Conservation (phyloP, 192 early-diverging fungal species). For the Coemansia sp. region DNA sequence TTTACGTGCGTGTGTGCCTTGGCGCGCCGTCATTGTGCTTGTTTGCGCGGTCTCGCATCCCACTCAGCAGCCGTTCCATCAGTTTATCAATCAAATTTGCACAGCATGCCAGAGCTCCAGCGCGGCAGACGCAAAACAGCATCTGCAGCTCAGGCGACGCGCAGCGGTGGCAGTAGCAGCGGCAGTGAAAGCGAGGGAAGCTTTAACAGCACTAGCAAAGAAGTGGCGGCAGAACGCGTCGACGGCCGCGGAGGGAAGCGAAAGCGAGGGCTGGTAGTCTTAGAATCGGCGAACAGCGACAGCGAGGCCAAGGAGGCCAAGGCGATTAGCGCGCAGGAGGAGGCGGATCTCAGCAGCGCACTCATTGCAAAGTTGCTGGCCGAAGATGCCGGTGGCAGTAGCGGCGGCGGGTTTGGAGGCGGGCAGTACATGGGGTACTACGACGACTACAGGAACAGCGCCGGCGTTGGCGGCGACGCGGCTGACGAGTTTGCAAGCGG, state of each 20-base stretch:
- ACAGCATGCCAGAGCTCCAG: background rate
- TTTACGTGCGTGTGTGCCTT: too few species aligned
- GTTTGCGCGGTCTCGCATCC: too few species aligned
- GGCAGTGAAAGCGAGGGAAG: background rate
- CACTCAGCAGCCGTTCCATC: background rate
- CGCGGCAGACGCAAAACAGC: background rate
- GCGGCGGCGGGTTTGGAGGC: slow-evolving; percentile 50
- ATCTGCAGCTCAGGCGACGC: background rate
- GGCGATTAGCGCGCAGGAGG: slow-evolving; percentile 62
- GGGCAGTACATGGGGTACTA: slow-evolving; percentile 57
- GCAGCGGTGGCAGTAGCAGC: too few species aligned
- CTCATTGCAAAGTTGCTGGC: slow-evolving; percentile 75
- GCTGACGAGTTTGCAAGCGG: slow-evolving; percentile 47
- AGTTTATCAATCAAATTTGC: background rate
- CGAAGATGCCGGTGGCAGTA: slow-evolving; percentile 55
- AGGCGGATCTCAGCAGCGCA: slow-evolving; percentile 75
- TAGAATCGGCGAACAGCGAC: background rate
- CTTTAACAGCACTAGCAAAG: background rate
- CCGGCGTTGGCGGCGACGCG: slow-evolving; percentile 21
- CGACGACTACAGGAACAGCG: slow-evolving; percentile 40
- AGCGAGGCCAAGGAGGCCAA: background rate
- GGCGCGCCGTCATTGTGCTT: too few species aligned
- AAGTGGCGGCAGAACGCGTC: too few species aligned
- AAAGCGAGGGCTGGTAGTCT: background rate
- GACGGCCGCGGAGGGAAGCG: background rate